These are phyloP conservation scores for Botryosphaeria agaves DNA, from an alignment of 2,329 filamentous ascomycete species.

Conservation along the genomic window DNA sequence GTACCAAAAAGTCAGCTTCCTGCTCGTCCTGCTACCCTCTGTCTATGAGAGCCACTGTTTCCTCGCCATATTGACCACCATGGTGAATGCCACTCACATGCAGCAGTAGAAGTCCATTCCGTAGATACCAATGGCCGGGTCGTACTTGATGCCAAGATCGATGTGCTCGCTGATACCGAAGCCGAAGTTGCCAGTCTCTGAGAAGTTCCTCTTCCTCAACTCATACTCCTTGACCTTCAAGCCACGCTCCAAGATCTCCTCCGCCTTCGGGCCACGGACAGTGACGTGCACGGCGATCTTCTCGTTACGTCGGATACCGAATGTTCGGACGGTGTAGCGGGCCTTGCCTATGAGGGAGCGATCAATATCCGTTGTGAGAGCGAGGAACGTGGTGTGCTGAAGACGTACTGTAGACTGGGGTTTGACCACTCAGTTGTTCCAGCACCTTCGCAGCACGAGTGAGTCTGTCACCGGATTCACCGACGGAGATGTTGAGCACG, in stretches of 20 bases:
- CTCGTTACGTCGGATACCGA: conserved; percentile 99
- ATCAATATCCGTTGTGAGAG: not conserved
- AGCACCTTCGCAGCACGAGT: conserved; percentile 99
- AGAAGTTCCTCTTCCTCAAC: conserved; percentile 98
- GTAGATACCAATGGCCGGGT: conserved; percentile 95
- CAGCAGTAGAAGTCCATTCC: conserved; percentile 99
- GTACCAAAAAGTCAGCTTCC: conserved; percentile 13
- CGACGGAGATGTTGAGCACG: conserved; percentile 98
- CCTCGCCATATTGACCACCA: too few relatives aligned
- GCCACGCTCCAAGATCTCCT: conserved; percentile 99
- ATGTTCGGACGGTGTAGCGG: conserved; percentile 99
- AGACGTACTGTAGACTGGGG: conserved; percentile 89
- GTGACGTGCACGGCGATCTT: conserved; percentile 99
- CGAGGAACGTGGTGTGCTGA: not conserved
- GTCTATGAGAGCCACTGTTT: too few relatives aligned
- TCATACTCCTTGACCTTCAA: conserved; percentile 99
- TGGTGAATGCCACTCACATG: conserved; percentile 81
- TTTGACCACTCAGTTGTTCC: conserved; percentile 98
- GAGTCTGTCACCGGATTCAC: conserved; percentile 99
- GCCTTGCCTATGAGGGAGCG: conserved; percentile 62
- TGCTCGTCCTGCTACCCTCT: not conserved
- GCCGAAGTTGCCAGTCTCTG: conserved; percentile 97
- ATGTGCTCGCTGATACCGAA: conserved; percentile 99
- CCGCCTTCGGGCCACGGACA: conserved; percentile 95
- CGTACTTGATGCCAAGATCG: conserved; percentile 99